Evolutionary conservation across 75 land plant species (phyloP), one percentile per base, ranked within the genome.

Genomic region (Ceratopteris richardii): DNA sequence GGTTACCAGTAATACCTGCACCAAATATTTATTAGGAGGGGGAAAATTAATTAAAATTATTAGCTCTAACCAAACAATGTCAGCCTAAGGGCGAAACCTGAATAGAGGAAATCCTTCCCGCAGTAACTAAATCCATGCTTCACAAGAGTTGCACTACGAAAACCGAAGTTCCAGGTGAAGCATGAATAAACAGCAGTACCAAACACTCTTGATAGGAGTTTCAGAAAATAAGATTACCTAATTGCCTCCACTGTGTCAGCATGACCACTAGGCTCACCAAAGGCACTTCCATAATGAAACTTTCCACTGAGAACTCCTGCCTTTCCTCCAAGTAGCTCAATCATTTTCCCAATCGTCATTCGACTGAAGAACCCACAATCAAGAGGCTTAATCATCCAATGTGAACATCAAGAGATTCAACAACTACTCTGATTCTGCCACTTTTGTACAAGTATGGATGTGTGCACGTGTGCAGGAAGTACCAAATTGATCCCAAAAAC

Each of bases 271-370:
- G 97, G 97, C 62, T 95, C 99, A 17, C 99, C 99, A 80, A 95
- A 95, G 12, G 99, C 99, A 83, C 96, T 90, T 0, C 99, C 99
- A 74, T 95, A 95, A 66, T 84, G 88, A 64, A 83, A 95, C 64
- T 74, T 77, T 21, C 99, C 99, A 76, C 82, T 65, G 14, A 80
- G 75, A 54, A 95, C 88, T n/a, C 99, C 99, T 58, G 99, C 99
- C 72, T 95, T 95, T 14, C 99, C 76, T 27, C 99, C 99, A 44
- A 90, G 79, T 26, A 95, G 86, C 74, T 95, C 99, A 50, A 95
- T 95, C 99, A 95, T 95, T 56, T 95, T 95, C 18, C 99, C 99
- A 29, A 95, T 83, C 21, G 99, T 95, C 99, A 95, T 95, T 54
- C 99, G 99, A 76, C 99, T 94, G 66, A 21, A 41, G 39, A 30